These are phyloP conservation scores for Rhizopus arrhizus DNA, from an alignment of 371 early-diverging fungal genomes.

Conservation along the genomic window DNA sequence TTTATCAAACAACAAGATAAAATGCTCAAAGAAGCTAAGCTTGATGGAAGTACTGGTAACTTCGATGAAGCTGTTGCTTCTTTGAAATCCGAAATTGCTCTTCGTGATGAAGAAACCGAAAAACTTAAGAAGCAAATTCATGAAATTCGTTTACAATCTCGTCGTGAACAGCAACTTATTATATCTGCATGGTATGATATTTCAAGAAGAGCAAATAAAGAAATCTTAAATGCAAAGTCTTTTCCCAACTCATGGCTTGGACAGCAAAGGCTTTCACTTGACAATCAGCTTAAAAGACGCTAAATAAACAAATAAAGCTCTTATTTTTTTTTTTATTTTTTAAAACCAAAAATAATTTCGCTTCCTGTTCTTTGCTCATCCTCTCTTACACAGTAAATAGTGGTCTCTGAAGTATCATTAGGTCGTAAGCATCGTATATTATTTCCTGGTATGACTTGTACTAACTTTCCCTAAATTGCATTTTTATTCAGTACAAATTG, in stretches of 20 bases:
- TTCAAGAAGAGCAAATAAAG: slow-evolving; percentile 53
- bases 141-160: slow-evolving; percentile 59
- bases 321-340: slow-evolving; percentile 7
- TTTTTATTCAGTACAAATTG: neutral
- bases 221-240: slow-evolving; percentile 45
- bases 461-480: slow-evolving; percentile 36
- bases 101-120: slow-evolving; percentile 72
- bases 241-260: slow-evolving; percentile 74
- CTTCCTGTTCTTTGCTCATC: slow-evolving; percentile 8
- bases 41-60: slow-evolving; percentile 22
- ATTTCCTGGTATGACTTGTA: slow-evolving; percentile 53
- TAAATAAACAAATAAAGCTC: slow-evolving; percentile 10
- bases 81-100: slow-evolving; percentile 60
- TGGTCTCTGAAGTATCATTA: slow-evolving; percentile 8
- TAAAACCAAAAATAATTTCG: slow-evolving; percentile 20
- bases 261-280: slow-evolving; percentile 64
- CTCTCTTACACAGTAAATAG: slow-evolving; percentile 1
- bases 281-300: slow-evolving; percentile 62
- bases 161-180: slow-evolving; percentile 74
- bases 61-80: slow-evolving; percentile 75
- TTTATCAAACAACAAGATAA: slow-evolving; percentile 64
- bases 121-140: slow-evolving; percentile 63
- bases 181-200: slow-evolving; percentile 78
- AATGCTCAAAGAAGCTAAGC: slow-evolving; percentile 41
- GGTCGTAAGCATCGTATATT: slow-evolving; percentile 36